These are phyloP conservation scores for Fusarium caatingaense DNA, from an alignment of 2,329 filamentous ascomycete species.

Conservation along the genomic window DNA sequence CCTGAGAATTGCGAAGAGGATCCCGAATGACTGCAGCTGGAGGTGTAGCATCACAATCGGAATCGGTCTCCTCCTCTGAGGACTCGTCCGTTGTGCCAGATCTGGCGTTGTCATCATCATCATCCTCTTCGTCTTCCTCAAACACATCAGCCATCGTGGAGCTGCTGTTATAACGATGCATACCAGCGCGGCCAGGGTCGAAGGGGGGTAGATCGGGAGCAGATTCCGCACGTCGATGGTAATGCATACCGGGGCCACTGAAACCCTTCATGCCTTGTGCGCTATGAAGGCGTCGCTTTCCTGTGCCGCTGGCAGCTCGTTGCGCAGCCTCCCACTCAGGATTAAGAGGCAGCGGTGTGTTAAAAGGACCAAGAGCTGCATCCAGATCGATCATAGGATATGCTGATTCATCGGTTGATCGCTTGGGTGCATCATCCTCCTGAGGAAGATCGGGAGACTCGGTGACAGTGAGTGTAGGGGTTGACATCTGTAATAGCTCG, in stretches of 20 bases:
- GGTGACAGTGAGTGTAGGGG: conserved; percentile 57
- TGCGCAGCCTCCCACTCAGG: conserved; percentile 76
- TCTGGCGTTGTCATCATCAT: conserved; percentile 61
- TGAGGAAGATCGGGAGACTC: conserved; percentile 51
- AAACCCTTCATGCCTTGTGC: conserved; percentile 78
- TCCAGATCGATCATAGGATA: conserved; percentile 93
- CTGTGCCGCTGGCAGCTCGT: conserved; percentile 62
- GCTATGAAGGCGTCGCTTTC: conserved; percentile 79
- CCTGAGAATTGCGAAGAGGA: conserved; percentile 40
- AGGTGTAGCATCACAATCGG: conserved; percentile 54
- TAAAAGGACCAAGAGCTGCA: conserved; percentile 91
- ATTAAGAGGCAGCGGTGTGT: conserved; percentile 76
- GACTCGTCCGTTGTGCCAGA: conserved; percentile 50
- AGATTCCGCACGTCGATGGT: conserved; percentile 82
- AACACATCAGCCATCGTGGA: conserved; percentile 88
- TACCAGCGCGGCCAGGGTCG: conserved; percentile 68
- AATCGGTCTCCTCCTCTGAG: conserved; percentile 62
- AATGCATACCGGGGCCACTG: conserved; percentile 76
- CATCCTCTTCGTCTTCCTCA: conserved; percentile 81
- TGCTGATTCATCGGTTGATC: conserved; percentile 69
- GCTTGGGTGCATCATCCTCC: conserved; percentile 51
- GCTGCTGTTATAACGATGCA: conserved; percentile 72
- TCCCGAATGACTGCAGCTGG: conserved; percentile 44
- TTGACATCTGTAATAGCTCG: conserved; percentile 44
- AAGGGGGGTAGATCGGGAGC: conserved; percentile 83